Base-by-base conservation (phyloP, 805 yeast species). In the Candida vartiovaarae region DNA sequence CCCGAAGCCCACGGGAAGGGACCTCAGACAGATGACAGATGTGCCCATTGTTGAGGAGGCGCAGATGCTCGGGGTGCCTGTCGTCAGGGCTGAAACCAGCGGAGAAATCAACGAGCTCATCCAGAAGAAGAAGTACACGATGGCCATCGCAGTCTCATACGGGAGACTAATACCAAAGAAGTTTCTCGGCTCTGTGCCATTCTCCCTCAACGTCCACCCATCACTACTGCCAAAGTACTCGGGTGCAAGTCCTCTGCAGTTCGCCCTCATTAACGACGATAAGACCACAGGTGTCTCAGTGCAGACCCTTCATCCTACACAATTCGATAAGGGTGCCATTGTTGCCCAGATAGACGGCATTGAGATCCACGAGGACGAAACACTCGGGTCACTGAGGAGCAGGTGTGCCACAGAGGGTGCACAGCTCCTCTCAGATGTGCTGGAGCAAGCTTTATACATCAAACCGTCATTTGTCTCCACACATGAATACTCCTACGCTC, bases 171-270 rank as follows among this genome's bases (percentile, higher is more conserved):
- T 93, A 4, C 97, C 98, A 0, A 65, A 63, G 0, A 45, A 60
- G 2, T 77, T 88, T 50, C 61, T 93, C 2, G 40, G 56, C 0
- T 40, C 60, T 0, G 64, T 80, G 23, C 60, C 61, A 9, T 77
- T 61, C 55, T 95, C 97, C 0, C 58, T 93, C 27, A 93, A 93
- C 57, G 88, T 93, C 1, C 99, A 93, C 60, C 99, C 99, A 0
- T 88, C 96, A 0, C 60, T 89, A 6, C 70, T 93, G 7, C 99
- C 99, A 0, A 66, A 65, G 38, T 78, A 85, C 53, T 75, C 88
- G 3, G 99, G 99, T 1, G 81, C 97, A 0, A 83, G 96, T 2
- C 99, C 99, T 0, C 64, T 93, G 4, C 98, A 91, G 48, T 72
- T 78, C 47, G 80, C 96, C 0, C 62, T 93, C 9, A 60, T 90